Evolutionary conservation across 2,329 filamentous ascomycete genomes (phyloP).

Genomic region (Pseudogymnoascus sp.): DNA sequence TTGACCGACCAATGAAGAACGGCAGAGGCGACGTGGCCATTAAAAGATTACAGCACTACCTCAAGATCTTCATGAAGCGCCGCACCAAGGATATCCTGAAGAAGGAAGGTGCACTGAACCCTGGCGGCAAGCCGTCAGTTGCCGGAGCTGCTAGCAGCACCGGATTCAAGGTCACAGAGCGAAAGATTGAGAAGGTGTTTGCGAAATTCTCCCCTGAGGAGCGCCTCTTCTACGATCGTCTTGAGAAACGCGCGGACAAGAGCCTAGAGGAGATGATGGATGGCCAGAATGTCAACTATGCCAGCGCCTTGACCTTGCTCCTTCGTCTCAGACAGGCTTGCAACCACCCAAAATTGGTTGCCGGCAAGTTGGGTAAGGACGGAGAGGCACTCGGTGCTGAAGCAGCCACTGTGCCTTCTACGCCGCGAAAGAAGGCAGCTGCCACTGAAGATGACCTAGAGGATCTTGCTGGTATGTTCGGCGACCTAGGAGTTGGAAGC

Average conservation of each 20-base stretch:
- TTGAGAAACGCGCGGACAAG: slow-evolving; percentile 77
- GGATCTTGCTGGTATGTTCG: slow-evolving; percentile 76
- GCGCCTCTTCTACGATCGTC: slow-evolving; percentile 72
- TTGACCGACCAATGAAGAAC: slow-evolving; percentile 81
- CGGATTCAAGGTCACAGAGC: slow-evolving; percentile 83
- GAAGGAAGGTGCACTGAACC: slow-evolving; percentile 70
- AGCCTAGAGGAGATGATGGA: slow-evolving; percentile 85
- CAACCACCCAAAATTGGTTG: slow-evolving; percentile 85
- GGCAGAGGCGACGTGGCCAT: slow-evolving; percentile 86
- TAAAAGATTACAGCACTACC: slow-evolving; percentile 69
- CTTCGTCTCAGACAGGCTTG: slow-evolving; percentile 85
- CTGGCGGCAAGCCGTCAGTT: slow-evolving; percentile 55
- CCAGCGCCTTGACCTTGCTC: slow-evolving; percentile 86
- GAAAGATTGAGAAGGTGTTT: slow-evolving; percentile 74
- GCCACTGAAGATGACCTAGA: slow-evolving; percentile 61
- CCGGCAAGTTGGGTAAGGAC: slow-evolving; percentile 76
- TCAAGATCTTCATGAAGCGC: slow-evolving; percentile 97
- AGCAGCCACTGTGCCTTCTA: background rate
- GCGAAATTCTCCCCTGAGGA: slow-evolving; percentile 74
- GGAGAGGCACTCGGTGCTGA: slow-evolving; percentile 72
- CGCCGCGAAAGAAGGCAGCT: slow-evolving; percentile 34
- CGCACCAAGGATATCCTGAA: slow-evolving; percentile 96
- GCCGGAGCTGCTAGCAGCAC: slow-evolving; percentile 41
- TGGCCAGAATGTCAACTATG: slow-evolving; percentile 72
- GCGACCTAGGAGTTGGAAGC: slow-evolving; percentile 53